phyloP scores from a whole-genome alignment of 306 rosid species.

The Inga leiocalycina region DNA sequence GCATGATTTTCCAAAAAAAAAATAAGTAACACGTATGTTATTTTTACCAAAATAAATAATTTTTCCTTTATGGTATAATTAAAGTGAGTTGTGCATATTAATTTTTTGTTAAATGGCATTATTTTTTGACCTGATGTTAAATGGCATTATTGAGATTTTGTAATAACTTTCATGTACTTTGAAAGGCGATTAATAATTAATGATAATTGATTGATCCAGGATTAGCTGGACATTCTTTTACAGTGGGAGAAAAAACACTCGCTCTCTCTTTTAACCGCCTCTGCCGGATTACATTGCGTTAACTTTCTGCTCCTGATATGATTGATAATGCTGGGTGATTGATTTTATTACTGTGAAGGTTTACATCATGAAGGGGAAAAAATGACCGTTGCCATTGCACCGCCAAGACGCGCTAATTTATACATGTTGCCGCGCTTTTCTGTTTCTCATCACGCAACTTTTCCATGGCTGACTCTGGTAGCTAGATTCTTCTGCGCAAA shows the following conservation, averaged over 20 bases:
- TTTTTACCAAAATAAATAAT: not conserved
- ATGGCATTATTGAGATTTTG: no score
- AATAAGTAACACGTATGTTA: not conserved
- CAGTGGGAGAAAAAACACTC: not conserved
- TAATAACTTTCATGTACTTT: no score
- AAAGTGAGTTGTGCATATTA: not conserved
- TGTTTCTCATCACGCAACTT: not conserved
- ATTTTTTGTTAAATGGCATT: not conserved
- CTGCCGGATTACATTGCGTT: no score
- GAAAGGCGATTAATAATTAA: no score
- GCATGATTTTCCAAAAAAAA: no score
- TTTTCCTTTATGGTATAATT: not conserved
- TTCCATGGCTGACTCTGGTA: constrained; percentile 58
- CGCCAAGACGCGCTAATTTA: not conserved
- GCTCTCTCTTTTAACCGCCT: no score
- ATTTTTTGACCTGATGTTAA: no score
- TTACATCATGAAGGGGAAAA: not conserved
- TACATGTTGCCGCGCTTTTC: not conserved
- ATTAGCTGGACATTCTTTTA: not conserved
- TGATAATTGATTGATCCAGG: not conserved
- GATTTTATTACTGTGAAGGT: not conserved
- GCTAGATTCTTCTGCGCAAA: not conserved
- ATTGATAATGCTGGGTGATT: not conserved
- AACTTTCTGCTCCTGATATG: not conserved
- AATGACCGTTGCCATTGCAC: not conserved